Conservation (phyloP, 2,329 filamentous ascomycete species). For the Cladosporium sp. region DNA sequence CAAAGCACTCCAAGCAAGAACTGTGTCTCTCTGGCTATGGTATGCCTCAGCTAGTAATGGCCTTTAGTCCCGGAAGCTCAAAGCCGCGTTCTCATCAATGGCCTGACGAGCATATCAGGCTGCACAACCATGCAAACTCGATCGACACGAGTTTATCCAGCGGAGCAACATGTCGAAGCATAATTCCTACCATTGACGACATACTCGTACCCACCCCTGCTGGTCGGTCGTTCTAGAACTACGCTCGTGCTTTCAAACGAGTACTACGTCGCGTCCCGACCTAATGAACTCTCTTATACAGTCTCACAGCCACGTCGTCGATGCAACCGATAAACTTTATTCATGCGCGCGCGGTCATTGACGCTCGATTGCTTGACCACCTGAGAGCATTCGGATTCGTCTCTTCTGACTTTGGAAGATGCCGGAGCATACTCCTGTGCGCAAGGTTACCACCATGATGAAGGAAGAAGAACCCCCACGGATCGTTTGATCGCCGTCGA, state of each 20-base stretch:
- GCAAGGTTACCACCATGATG: not conserved
- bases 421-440: not conserved
- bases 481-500: not conserved
- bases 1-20: not conserved
- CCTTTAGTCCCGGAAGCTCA: not conserved
- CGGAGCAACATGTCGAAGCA: not conserved
- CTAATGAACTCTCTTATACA: not conserved
- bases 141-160: not conserved
- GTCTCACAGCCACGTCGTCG: not conserved
- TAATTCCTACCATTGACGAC: not conserved
- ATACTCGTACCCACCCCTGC: not conserved
- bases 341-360: not conserved
- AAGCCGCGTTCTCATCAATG: not conserved
- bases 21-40: not conserved
- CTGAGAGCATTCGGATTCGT: not conserved
- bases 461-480: not conserved
- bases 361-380: too few species aligned
- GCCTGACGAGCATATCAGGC: not conserved
- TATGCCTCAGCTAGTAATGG: not conserved
- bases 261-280: not conserved
- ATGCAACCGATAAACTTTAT: not conserved
- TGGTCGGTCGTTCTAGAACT: not conserved
- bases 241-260: not conserved
- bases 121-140: not conserved
- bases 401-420: not conserved